Conservation (phyloP, 2,329 filamentous ascomycete species). For the Aspergillus brunneoviolaceus region DNA sequence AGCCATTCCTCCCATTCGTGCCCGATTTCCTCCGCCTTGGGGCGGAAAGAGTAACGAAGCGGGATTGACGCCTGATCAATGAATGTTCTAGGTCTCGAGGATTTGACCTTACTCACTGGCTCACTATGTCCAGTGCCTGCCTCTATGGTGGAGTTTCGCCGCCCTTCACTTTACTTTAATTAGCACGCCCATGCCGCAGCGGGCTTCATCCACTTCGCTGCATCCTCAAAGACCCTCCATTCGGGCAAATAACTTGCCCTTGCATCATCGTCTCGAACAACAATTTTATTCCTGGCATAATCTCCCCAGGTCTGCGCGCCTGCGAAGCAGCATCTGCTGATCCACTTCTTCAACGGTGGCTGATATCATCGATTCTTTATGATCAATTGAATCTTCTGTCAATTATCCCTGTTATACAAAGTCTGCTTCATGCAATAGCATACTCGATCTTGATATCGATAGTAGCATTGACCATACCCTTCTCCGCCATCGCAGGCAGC, state of each 20-base stretch:
- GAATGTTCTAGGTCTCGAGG: neutral
- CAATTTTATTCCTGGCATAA: slow-evolving; percentile 7
- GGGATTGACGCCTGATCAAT: neutral
- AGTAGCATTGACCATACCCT: neutral
- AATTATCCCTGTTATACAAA: neutral
- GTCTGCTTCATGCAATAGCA: neutral
- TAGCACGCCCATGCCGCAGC: slow-evolving; percentile 12
- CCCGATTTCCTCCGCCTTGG: slow-evolving; percentile 10
- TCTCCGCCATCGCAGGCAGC: slow-evolving; percentile 21
- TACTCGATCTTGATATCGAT: neutral
- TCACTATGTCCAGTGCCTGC: neutral
- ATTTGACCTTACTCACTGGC: neutral
- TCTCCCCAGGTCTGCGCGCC: neutral
- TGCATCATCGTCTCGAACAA: slow-evolving; percentile 15
- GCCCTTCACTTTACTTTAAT: slow-evolving; percentile 7
- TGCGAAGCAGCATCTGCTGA: slow-evolving; percentile 7
- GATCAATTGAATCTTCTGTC: neutral
- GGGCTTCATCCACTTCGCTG: slow-evolving; percentile 14
- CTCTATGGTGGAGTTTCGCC: slow-evolving; percentile 7
- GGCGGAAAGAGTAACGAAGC: neutral
- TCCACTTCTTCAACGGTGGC: slow-evolving; percentile 11
- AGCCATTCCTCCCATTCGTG: slow-evolving; percentile 10
- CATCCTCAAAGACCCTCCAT: slow-evolving; percentile 10
- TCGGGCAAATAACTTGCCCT: slow-evolving; percentile 18
- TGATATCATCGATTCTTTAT: neutral